These are phyloP conservation scores for Aspergillus funiculosus DNA, from an alignment of 495 filamentous ascomycete species.

Conservation along the genomic window DNA sequence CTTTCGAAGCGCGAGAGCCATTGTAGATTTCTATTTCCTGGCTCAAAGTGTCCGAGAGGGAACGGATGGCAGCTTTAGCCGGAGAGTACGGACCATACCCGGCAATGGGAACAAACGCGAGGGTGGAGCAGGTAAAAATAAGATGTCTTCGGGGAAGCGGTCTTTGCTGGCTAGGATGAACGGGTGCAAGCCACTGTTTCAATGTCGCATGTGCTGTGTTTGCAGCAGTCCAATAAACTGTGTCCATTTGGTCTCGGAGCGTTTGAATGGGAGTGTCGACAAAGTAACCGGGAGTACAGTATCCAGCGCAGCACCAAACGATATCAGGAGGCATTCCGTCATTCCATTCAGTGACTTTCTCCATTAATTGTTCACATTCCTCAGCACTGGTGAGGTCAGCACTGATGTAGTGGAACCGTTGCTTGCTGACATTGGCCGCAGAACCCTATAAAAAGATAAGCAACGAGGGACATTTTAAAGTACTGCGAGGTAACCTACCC, in stretches of 20 bases:
- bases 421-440: slow-evolving; percentile 53
- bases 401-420: slow-evolving; percentile 77
- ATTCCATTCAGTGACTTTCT: slow-evolving; percentile 81
- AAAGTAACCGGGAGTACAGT: slow-evolving; percentile 71
- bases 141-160: slow-evolving; percentile 59
- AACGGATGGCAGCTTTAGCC: slow-evolving; percentile 77
- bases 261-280: slow-evolving; percentile 59
- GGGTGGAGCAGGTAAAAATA: slow-evolving; percentile 76
- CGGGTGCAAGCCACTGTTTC: slow-evolving; percentile 43
- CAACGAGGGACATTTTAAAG: background rate
- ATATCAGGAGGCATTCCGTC: slow-evolving; percentile 66
- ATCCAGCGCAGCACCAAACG: slow-evolving; percentile 88
- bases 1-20: slow-evolving; percentile 49
- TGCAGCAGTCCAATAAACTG: slow-evolving; percentile 85
- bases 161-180: slow-evolving; percentile 27
- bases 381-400: slow-evolving; percentile 69
- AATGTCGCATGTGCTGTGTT: slow-evolving; percentile 71
- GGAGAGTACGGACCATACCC: slow-evolving; percentile 88
- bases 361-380: slow-evolving; percentile 62
- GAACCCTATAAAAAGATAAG: slow-evolving; percentile 41
- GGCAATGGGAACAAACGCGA: slow-evolving; percentile 67
- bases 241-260: slow-evolving; percentile 75
- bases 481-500: slow-evolving; percentile 33
- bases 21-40: slow-evolving; percentile 84
- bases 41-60: slow-evolving; percentile 71